These are phyloP conservation scores for Lobulomyces angularis DNA, from an alignment of 192 early-diverging fungal genomes.

Conservation along the genomic window DNA sequence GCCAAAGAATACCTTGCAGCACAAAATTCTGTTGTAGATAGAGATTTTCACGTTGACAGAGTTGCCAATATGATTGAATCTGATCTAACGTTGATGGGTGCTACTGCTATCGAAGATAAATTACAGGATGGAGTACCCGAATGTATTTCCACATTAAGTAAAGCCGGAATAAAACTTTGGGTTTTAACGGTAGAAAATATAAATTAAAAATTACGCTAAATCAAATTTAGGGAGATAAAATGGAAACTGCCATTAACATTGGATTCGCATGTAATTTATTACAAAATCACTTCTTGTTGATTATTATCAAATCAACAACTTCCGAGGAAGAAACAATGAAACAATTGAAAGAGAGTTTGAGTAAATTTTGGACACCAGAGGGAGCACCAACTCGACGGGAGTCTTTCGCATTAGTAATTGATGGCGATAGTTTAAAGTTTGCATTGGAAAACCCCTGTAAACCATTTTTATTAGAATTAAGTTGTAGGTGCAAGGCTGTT, in stretches of 20 bases:
- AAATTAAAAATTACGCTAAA: not conserved
- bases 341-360: conserved; percentile 45
- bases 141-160: conserved; percentile 64
- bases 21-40: conserved; percentile 52
- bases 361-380: conserved; percentile 36
- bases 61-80: conserved; percentile 69
- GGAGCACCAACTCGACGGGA: conserved; percentile 11
- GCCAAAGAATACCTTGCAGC: conserved; percentile 60
- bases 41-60: conserved; percentile 57
- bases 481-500: conserved; percentile 54
- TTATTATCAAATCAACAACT: conserved; percentile 30
- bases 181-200: conserved; percentile 58
- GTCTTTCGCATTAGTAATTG: conserved; percentile 35
- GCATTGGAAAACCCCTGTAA: conserved; percentile 58
- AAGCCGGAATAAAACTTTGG: conserved; percentile 92
- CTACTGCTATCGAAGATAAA: conserved; percentile 94
- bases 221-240: conserved; percentile 67
- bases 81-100: conserved; percentile 72
- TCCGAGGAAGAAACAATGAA: conserved; percentile 32
- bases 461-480: conserved; percentile 36
- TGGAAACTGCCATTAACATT: conserved; percentile 98
- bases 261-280: conserved; percentile 64
- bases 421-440: conserved; percentile 41
- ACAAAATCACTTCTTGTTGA: conserved; percentile 29
- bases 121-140: conserved; percentile 93